Evolutionary conservation across 2,329 filamentous ascomycete genomes (phyloP), one percentile per base, ranked within the genome.

Genomic region (Trichoderma afroharzianum): DNA sequence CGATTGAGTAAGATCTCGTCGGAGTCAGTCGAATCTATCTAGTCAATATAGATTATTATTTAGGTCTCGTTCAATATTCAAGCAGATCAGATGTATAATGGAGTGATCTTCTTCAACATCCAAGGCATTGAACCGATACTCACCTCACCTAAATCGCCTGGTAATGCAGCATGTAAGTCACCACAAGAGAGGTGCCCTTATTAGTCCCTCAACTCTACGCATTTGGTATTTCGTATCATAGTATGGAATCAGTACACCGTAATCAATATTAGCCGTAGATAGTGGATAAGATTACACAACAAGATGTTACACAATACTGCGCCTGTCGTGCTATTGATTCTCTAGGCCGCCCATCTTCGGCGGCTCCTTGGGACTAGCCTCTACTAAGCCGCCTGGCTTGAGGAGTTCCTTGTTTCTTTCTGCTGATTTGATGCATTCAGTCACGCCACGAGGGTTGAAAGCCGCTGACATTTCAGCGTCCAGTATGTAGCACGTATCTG

Each of bases 401-500:
- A n/a, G 15, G 12, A 33, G 9, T 32, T 36, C 21, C 63, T 36
- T 66, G 50, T 57, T 53, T 53, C 47, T 3, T 68, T 68, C 32
- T 36, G 66, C n/a, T n/a, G 55, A 61, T 50, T 14, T 28, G 21
- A 33, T 18, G 66, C 24, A 21, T 33, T 50, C 39, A 26, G 66
- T 68, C 66, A 68, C 66, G 66, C 66, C 66, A 68, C 61, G n/a
- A 33, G 24, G 33, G 18, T 12, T 36, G 30, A 50, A 58, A 68
- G 39, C 66, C 47, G 66, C 66, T 68, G 66, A 68, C 57, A 30
- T 43, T 43, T 61, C 33, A 43, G 66, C 21, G 21, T 21, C n/a
- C 47, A 24, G 21, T 50, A 66, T 36, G 7, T 21, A 43, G 15
- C 39, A 39, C 7, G 43, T 32, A 28, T 36, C 47, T 39, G 30